phyloP scores from a whole-genome alignment of 2,329 filamentous ascomycete genomes.

The Tolypocladium sp. region DNA sequence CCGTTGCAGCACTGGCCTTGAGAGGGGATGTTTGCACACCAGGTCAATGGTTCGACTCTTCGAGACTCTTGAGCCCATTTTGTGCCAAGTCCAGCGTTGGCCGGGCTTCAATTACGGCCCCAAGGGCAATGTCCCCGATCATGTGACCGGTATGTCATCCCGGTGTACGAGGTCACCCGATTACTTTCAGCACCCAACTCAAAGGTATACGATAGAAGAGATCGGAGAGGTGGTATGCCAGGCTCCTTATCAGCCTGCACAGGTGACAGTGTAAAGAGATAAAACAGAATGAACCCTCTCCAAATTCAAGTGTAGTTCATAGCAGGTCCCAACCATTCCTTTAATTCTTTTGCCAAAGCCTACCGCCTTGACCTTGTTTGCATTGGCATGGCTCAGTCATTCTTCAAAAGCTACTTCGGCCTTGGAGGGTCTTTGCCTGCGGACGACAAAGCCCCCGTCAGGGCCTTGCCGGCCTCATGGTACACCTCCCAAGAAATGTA shows the following conservation, averaged over 20 bases:
- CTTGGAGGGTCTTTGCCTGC: conserved; percentile 15
- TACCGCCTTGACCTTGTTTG: not conserved
- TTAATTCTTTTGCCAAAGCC: not conserved
- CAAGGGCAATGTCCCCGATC: not conserved
- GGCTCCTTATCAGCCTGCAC: too few species aligned
- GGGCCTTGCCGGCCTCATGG: conserved; percentile 40
- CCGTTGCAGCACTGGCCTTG: not conserved
- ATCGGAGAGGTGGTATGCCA: not conserved
- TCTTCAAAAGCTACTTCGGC: conserved; percentile 28
- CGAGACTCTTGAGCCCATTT: not conserved
- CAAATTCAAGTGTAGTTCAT: not conserved
- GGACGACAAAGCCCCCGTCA: conserved; percentile 13
- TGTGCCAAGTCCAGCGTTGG: not conserved
- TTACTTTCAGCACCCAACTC: not conserved
- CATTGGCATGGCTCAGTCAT: conserved; percentile 11
- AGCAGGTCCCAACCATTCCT: not conserved
- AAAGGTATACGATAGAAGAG: not conserved
- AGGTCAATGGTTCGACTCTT: not conserved
- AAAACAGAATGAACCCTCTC: not conserved
- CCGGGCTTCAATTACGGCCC: not conserved
- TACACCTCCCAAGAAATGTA: conserved; percentile 44
- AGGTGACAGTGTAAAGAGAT: not conserved
- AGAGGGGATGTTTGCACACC: not conserved
- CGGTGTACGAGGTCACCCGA: not conserved
- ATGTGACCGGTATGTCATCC: not conserved